Percentiles rank a stretch among this genome's conserved stretches.
phyloP scores from a whole-genome alignment of 192 early-diverging fungal species.

The Pilobolus umbonatus region DNA sequence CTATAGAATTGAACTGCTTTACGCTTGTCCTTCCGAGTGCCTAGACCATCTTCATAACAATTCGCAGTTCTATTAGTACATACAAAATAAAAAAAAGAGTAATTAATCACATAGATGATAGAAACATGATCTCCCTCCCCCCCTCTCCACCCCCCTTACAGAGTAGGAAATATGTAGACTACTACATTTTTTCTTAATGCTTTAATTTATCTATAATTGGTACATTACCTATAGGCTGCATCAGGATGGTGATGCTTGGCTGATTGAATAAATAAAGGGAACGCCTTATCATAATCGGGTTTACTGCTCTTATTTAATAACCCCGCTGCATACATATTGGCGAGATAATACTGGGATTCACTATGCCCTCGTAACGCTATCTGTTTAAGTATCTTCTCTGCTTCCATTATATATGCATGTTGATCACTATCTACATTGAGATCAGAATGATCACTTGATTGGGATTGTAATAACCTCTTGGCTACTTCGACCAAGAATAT shows the following conservation, averaged over 20 bases:
- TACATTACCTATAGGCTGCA: conserved; percentile 45
- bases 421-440: neutral
- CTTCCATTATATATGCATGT: conserved; percentile 57
- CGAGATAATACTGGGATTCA: conserved; percentile 61
- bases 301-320: conserved; percentile 45
- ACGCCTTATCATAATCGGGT: conserved; percentile 59
- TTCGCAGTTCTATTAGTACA: conserved; percentile 38
- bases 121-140: too few species aligned
- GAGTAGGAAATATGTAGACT: too few species aligned
- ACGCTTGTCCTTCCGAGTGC: conserved; percentile 47
- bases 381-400: conserved; percentile 55
- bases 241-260: conserved; percentile 61
- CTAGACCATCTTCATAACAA: conserved; percentile 63
- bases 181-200: too few species aligned
- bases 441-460: too few species aligned
- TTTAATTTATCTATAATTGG: too few species aligned
- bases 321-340: conserved; percentile 58
- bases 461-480: conserved; percentile 17
- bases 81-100: conserved; percentile 6
- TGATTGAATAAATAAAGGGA: conserved; percentile 56
- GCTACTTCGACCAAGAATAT: conserved; percentile 55
- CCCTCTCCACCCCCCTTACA: too few species aligned
- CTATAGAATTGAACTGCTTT: conserved; percentile 66
- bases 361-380: conserved; percentile 49
- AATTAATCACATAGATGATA: too few species aligned